Conservation (phyloP, 2,329 filamentous ascomycete genomes). For the Cucurbitaria berberidis region DNA sequence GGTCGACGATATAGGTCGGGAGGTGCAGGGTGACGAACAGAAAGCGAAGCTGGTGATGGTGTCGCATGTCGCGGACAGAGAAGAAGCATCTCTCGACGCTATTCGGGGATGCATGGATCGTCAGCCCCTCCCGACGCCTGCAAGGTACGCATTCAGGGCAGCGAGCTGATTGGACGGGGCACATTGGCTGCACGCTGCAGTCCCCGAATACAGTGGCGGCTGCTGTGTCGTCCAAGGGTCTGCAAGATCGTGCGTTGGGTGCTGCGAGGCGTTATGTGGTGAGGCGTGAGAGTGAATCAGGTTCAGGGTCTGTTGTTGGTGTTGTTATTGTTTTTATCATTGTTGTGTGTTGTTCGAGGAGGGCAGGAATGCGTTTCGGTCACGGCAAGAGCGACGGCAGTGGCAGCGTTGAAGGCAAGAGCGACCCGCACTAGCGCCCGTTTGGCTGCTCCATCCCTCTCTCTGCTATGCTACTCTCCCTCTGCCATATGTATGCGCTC, state of each 20-base stretch:
- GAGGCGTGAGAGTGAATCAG: conserved; percentile 6
- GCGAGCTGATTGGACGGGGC: conserved; percentile 20
- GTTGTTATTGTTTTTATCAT: conserved; percentile 7
- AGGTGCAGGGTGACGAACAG: conserved; percentile 4
- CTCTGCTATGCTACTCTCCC: no score
- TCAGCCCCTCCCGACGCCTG: conserved; percentile 19
- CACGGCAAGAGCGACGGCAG: neutral
- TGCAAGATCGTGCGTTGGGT: conserved; percentile 7
- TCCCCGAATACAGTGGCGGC: conserved; percentile 16
- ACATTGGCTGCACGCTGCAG: conserved; percentile 8
- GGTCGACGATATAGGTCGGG: neutral
- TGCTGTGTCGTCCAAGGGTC: conserved; percentile 13
- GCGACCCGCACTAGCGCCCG: conserved; percentile 16
- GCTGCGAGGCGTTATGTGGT: conserved; percentile 10
- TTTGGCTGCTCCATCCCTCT: no score
- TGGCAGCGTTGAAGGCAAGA: conserved; percentile 7
- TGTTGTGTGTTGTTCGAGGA: conserved; percentile 6
- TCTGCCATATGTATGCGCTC: no score
- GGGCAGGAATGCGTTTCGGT: conserved; percentile 13
- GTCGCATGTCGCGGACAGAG: neutral
- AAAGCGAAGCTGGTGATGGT: conserved; percentile 4
- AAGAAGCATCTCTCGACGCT: conserved; percentile 3
- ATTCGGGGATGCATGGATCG: conserved; percentile 8
- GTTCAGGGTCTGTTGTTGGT: no score
- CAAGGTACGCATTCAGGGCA: conserved; percentile 23